A percentile compares a stretch with the other conserved stretches of the same genome.
These are phyloP conservation scores for Seiridium unicorne DNA, from an alignment of 2,329 filamentous ascomycete species.

Conservation along the genomic window DNA sequence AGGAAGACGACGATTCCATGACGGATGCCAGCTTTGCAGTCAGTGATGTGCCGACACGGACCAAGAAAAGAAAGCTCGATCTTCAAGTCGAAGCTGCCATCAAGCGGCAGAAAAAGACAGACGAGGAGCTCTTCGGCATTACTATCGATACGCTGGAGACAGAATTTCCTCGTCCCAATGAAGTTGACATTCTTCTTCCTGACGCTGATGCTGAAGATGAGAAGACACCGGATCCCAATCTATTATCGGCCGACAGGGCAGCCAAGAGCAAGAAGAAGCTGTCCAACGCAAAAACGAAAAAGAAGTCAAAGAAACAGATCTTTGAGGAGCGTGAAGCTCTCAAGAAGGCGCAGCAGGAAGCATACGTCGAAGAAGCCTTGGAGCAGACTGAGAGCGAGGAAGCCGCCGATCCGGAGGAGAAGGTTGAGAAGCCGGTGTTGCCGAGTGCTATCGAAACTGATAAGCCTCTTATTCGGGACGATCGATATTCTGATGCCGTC, in stretches of 20 bases:
- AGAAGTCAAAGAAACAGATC: constrained; percentile 53
- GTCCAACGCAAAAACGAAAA: constrained; percentile 47
- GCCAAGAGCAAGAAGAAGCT: constrained; percentile 55
- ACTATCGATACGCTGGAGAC: constrained; percentile 53
- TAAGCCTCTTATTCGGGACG: constrained; percentile 36
- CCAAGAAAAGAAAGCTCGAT: constrained; percentile 73
- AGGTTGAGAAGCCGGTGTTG: constrained; percentile 17
- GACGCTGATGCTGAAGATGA: constrained; percentile 47
- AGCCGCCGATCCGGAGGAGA: constrained; percentile 26
- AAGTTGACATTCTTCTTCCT: constrained; percentile 46
- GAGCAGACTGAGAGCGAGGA: constrained; percentile 34
- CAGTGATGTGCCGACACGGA: constrained; percentile 49
- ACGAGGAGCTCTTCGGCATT: constrained; percentile 75
- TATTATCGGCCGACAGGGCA: constrained; percentile 37
- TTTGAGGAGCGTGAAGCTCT: constrained; percentile 46
- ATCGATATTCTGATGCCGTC: constrained; percentile 48
- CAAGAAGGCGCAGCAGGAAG: constrained; percentile 62
- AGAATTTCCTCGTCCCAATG: constrained; percentile 43
- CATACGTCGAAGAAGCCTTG: constrained; percentile 42
- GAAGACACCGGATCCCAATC: constrained; percentile 43
- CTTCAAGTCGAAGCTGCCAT: constrained; percentile 66
- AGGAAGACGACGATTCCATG: constrained; percentile 65
- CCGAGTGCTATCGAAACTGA: constrained; percentile 25
- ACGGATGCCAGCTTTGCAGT: constrained; percentile 71
- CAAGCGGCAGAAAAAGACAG: constrained; percentile 77